Conservation (phyloP, 2,329 filamentous ascomycete genomes). For the Monosporascus ibericus region DNA sequence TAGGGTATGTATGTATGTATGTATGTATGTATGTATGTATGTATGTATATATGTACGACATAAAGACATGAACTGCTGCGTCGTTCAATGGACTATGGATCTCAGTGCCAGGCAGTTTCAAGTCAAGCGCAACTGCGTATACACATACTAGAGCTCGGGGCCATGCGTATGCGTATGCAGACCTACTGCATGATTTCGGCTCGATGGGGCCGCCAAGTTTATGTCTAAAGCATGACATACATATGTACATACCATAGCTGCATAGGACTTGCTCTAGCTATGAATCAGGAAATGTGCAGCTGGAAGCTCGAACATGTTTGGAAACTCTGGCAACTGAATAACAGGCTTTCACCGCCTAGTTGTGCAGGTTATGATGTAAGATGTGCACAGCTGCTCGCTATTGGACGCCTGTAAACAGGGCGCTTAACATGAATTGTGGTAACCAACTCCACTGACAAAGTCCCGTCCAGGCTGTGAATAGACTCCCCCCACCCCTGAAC, state of each 20-base stretch:
- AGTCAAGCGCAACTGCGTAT: background rate
- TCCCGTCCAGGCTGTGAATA: background rate
- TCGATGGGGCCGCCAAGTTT: background rate
- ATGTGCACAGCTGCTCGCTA: background rate
- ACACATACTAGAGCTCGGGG: background rate
- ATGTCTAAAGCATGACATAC: background rate
- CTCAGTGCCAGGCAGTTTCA: background rate
- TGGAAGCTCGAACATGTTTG: background rate
- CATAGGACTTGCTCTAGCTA: background rate
- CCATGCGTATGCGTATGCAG: too few species aligned
- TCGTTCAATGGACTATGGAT: background rate
- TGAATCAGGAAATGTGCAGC: background rate
- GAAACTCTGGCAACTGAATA: background rate
- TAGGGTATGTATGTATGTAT: too few species aligned
- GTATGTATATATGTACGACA: background rate
- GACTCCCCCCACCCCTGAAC: background rate
- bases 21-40: too few species aligned
- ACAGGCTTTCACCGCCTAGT: background rate
- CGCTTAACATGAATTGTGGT: background rate
- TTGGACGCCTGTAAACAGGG: background rate
- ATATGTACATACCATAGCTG: background rate
- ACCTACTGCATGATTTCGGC: too few species aligned
- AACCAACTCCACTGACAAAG: background rate
- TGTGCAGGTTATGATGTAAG: constrained; percentile 1
- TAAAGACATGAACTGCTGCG: background rate